Evolutionary conservation across 352 stramenopile species (phyloP), one percentile per base, ranked within the genome.

Genomic region (Phytophthora podocarpi): DNA sequence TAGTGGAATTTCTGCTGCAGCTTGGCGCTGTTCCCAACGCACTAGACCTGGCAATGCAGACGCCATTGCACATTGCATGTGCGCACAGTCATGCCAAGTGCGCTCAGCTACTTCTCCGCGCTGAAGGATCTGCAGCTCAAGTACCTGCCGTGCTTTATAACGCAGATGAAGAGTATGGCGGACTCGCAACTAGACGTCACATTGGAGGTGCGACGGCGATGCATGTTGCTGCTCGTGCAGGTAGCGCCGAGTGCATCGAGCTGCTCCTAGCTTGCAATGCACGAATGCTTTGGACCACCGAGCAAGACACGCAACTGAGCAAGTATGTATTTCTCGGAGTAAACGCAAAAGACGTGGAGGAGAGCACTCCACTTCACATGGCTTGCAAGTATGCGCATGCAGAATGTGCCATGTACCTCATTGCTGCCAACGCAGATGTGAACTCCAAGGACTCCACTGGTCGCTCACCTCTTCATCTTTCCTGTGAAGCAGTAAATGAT

Each of bases 241-340:
- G 77, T 5, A 82, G 67, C n/a, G 65, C 83, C 0, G 69, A 71
- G 21, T 89, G 77, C 30, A 24, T 92, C 12, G 79, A 92, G 54
- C 37, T 85, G 16, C 57, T 92, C 9, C 66, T 92, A 11, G 80
- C 74, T 15, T 71, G 66, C 1, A 89, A 76, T 27, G 80, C 83
- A 5, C 80, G 74, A 4, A 51, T 84, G 7, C 54, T 76, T n/a
- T 54, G 24, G 23, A 37, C 50, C 2, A 26, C 8, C 1, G 24
- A n/a, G n/a, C n/a, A n/a, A n/a, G n/a, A n/a, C n/a, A n/a, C n/a
- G 32, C 23, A 18, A 34, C 16, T 16, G 42, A 46, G n/a, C 28
- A 76, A 74, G 20, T 90, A 88, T 36, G 11, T 63, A 5, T 90
- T 90, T 48, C 51, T 82, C 5, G 80, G 80, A 16, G 83, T 92